phyloP scores from a whole-genome alignment of 2,329 filamentous ascomycete genomes.

The Colletotrichum eremochloae region DNA sequence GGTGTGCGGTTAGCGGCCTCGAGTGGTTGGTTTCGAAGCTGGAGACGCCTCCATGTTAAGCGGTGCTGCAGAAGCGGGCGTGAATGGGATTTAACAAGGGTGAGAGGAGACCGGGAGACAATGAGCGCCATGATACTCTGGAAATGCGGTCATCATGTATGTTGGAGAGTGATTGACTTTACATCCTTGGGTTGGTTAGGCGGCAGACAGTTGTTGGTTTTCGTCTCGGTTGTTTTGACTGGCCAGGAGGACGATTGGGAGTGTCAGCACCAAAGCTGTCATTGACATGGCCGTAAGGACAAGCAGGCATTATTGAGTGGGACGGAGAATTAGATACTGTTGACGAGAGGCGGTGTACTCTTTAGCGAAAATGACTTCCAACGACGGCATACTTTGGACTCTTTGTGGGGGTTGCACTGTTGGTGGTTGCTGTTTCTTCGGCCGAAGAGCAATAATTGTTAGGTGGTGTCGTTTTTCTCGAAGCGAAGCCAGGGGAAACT shows the following conservation, averaged over 20 bases:
- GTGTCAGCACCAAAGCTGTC: constrained; percentile 40
- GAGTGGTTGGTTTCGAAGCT: constrained; percentile 25
- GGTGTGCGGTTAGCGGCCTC: constrained; percentile 29
- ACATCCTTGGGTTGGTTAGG: constrained; percentile 15
- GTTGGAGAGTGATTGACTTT: constrained; percentile 34
- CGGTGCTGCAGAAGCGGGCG: constrained; percentile 36
- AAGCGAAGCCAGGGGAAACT: constrained; percentile 27
- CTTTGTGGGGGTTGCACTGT: constrained; percentile 8
- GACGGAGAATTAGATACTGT: constrained; percentile 24
- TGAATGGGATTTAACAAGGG: constrained; percentile 25
- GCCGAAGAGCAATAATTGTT: constrained; percentile 24
- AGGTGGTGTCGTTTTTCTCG: constrained; percentile 32
- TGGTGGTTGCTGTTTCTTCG: constrained; percentile 20
- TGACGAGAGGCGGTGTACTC: constrained; percentile 30
- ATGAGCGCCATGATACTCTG: constrained; percentile 35
- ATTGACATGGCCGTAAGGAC: constrained; percentile 33
- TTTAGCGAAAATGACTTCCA: constrained; percentile 5
- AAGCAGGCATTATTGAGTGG: constrained; percentile 34
- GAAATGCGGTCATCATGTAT: constrained; percentile 42
- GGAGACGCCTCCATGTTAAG: constrained; percentile 31
- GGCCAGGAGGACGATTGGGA: constrained; percentile 8
- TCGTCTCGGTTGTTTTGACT: constrained; percentile 8
- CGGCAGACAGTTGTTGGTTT: constrained; percentile 21
- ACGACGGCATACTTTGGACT: constrained; percentile 26
- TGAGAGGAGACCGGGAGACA: constrained; percentile 25